Evolutionary conservation across 495 filamentous ascomycete species (phyloP).

Genomic region (Lepraria neglecta): DNA sequence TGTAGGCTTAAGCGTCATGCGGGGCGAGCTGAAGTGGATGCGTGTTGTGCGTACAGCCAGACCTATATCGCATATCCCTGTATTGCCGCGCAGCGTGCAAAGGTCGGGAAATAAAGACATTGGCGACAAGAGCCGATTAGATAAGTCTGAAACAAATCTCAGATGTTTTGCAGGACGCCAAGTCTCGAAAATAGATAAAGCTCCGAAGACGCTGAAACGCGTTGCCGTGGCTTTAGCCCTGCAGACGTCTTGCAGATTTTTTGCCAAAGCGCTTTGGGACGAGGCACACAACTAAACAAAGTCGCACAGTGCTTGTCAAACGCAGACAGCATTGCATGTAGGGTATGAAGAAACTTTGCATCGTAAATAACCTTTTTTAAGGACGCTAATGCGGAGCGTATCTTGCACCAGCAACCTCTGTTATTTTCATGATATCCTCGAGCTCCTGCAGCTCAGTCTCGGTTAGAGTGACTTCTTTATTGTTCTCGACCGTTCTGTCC

Average conservation of each 20-base stretch:
- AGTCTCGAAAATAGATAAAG: background rate
- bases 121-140: constrained; percentile 17
- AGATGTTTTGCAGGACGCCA: constrained; percentile 3
- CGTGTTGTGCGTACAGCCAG: background rate
- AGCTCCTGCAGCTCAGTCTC: constrained; percentile 44
- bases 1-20: background rate
- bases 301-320: background rate
- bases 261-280: background rate
- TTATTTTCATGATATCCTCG: constrained; percentile 38
- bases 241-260: background rate
- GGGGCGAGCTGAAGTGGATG: background rate
- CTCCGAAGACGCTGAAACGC: background rate
- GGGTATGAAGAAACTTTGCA: background rate
- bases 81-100: constrained; percentile 15
- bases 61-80: background rate
- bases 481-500: constrained; percentile 44
- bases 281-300: background rate
- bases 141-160: constrained; percentile 1
- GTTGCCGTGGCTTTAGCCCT: constrained; percentile 2
- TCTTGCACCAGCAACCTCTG: constrained; percentile 37
- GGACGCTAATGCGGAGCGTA: constrained; percentile 23
- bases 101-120: constrained; percentile 12
- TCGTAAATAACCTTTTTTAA: background rate
- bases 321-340: background rate
- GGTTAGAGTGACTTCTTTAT: constrained; percentile 35